Percentiles rank a stretch among this genome's conserved stretches.
phyloP scores from a whole-genome alignment of 257 asterid genomes.

The Petrea volubilis region DNA sequence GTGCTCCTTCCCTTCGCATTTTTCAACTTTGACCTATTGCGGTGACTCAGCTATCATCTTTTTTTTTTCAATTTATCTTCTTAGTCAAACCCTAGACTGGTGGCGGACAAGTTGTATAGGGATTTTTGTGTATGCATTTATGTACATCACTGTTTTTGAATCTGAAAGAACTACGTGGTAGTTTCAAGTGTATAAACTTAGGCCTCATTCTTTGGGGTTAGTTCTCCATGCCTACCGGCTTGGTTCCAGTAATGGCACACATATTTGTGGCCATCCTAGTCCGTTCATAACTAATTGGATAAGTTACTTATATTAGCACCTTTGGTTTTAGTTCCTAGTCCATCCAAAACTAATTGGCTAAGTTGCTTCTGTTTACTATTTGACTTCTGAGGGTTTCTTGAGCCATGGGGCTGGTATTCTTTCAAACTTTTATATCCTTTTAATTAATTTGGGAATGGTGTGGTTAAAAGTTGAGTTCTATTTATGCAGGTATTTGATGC shows the following conservation, averaged over 20 bases:
- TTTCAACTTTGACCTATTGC: not conserved
- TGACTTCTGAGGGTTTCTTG: not conserved
- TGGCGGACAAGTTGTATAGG: not conserved
- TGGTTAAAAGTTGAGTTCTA: constrained; percentile 10
- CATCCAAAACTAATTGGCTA: too few species aligned
- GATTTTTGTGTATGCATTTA: not conserved
- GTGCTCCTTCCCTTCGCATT: constrained; percentile 37
- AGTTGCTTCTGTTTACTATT: not conserved
- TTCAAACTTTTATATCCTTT: not conserved
- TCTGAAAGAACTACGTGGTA: constrained; percentile 1
- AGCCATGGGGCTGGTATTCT: constrained; percentile 5
- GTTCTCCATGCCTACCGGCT: not conserved
- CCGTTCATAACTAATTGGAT: not conserved
- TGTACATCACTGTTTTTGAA: not conserved
- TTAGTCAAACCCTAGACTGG: not conserved
- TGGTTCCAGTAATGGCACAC: not conserved
- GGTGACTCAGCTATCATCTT: not conserved
- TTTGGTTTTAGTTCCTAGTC: too few species aligned
- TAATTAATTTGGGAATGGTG: not conserved
- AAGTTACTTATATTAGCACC: not conserved
- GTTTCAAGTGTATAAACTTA: not conserved
- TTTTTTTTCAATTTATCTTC: constrained; percentile 2
- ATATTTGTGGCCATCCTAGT: not conserved
- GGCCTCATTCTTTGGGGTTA: not conserved
- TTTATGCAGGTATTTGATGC: constrained; percentile 82